Evolutionary conservation across 1,284 basidiomycete species (phyloP), one percentile per base, ranked within the genome.

Genomic region (Microbotryum scabiosae): DNA sequence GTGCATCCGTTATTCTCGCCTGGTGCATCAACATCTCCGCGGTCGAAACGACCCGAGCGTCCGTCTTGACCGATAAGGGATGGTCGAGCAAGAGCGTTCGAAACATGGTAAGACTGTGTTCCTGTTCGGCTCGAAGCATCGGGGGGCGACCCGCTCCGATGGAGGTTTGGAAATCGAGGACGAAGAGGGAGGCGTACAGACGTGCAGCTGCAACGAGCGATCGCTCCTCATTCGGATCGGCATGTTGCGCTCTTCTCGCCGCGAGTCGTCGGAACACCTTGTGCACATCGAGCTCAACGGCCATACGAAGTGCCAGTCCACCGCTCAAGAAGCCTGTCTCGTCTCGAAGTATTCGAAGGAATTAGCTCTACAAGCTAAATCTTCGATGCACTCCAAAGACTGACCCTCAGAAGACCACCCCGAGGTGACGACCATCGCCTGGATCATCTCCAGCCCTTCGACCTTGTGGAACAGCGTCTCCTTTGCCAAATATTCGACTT

Each of bases 21-120:
- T 41, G 36, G 10, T 41, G 36, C 46, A 68, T 65, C 53, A 72
- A 56, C 43, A 63, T 62, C 57, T 72, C 88, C 23, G 91, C 87
- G 1, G 89, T 93, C 8, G 90, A 92, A 21, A 94, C 88, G n/a
- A 96, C 82, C 49, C 91, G 84, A 81, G 90, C 91, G 70, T 96
- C 91, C 65, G 93, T 90, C 68, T 90, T 86, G 67, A 92, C 88
- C 8, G 88, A 83, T 23, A 93, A 78, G 18, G 91, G 91, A 73
- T 94, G 90, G 67, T 86, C 84, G 26, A 94, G 78, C n/a, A 92
- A 79, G 43, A 85, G 77, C 49, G 87, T 84, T 65, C 88, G 89
- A 60, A 88, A 83, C 70, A 81, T 82, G 61, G 94, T 90, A 55
- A 88, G 86, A 71, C 93, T 90, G 70, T 94, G 90, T 66, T 94